Evolutionary conservation across 2,329 filamentous ascomycete genomes (phyloP).

Genomic region (Colletotrichum musae): DNA sequence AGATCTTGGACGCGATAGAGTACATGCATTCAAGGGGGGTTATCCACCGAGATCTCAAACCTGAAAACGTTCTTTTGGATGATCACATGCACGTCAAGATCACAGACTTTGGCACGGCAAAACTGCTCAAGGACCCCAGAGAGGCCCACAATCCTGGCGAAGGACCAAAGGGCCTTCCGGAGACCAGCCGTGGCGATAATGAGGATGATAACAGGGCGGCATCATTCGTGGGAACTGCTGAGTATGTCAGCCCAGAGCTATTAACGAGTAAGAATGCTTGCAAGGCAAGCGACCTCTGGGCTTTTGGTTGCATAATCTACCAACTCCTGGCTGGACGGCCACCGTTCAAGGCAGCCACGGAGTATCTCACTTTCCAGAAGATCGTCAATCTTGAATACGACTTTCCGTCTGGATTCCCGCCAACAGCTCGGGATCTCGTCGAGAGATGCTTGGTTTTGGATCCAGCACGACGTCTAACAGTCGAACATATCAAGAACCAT

Average conservation of each 20-base stretch:
- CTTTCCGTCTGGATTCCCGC: constrained; percentile 90
- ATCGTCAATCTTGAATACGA: constrained; percentile 96
- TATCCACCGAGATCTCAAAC: constrained; percentile 96
- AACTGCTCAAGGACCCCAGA: constrained; percentile 79
- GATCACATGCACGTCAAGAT: constrained; percentile 99
- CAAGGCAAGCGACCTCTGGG: constrained; percentile 98
- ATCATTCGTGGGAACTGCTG: constrained; percentile 97
- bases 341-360: constrained; percentile 95
- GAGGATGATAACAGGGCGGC: constrained; percentile 82
- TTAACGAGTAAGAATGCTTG: constrained; percentile 96
- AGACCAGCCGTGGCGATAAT: constrained; percentile 53
- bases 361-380: constrained; percentile 98
- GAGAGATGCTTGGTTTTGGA: constrained; percentile 93
- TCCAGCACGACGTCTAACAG: constrained; percentile 84
- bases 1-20: constrained; percentile 95
- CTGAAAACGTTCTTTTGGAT: constrained; percentile 95
- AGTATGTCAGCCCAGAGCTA: constrained; percentile 98
- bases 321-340: constrained; percentile 95
- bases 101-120: constrained; percentile 98
- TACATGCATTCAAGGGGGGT: constrained; percentile 98
- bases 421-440: constrained; percentile 88
- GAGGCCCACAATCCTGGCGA: constrained; percentile 60
- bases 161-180: constrained; percentile 54
- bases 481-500: constrained; percentile 97
- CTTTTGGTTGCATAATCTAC: constrained; percentile 98